These are phyloP conservation scores for Cornus controversa DNA, from an alignment of 148 eudicot genomes.

Conservation along the genomic window DNA sequence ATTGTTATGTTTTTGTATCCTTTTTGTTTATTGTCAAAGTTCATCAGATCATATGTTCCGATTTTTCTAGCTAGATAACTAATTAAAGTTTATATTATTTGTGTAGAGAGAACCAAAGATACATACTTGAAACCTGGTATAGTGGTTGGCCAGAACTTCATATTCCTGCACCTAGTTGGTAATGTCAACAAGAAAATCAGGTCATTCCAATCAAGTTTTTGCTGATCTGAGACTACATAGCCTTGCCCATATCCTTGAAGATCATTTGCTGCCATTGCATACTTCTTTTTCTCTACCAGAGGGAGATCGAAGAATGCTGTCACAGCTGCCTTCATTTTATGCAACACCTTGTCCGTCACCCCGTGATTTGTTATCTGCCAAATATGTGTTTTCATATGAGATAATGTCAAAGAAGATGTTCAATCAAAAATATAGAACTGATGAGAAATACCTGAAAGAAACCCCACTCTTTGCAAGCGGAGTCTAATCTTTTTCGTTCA, in stretches of 20 bases:
- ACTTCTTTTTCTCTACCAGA: constrained; percentile 17
- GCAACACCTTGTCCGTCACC: too few species aligned
- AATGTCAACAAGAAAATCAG: not conserved
- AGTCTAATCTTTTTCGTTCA: too few species aligned
- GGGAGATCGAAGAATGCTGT: not conserved
- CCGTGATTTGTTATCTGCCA: too few species aligned
- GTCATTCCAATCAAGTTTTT: constrained; percentile 4
- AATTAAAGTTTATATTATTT: too few species aligned
- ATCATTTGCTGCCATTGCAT: constrained; percentile 20
- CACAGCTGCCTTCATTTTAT: too few species aligned
- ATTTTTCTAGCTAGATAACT: not conserved
- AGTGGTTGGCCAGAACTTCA: not conserved
- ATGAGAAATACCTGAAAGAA: too few species aligned
- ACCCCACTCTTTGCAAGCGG: too few species aligned
- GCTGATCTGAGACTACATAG: constrained; percentile 2
- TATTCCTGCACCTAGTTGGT: constrained; percentile 17
- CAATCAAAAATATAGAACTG: too few species aligned
- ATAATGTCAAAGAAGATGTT: too few species aligned
- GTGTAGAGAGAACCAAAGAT: not conserved
- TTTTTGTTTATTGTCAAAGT: not conserved
- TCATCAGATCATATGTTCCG: not conserved
- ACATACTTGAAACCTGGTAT: not conserved
- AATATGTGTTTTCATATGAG: too few species aligned
- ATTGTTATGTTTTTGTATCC: not conserved
- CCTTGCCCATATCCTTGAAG: constrained; percentile 2